Evolutionary conservation across 108 stramenopile genomes (phyloP), one percentile per base, ranked within the genome.

Genomic region (Pseudonitzschia multiseries): DNA sequence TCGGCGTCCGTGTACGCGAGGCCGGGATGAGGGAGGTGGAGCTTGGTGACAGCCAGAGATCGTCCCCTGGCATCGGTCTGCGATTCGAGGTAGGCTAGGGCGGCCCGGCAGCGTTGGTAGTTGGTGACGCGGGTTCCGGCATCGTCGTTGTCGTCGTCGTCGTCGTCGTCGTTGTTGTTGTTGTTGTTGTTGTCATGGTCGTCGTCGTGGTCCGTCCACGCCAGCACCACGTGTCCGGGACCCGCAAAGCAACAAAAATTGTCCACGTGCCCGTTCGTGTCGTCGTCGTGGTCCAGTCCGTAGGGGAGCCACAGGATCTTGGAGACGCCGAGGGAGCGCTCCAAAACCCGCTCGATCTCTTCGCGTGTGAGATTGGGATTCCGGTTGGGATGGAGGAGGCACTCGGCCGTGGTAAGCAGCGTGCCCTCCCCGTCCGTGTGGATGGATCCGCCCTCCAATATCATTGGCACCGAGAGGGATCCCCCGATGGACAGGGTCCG

Each of bases 341-440:
- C 36, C 22, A 93, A 51, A 20, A 70, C 27, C 1, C 33, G 22
- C 71, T 89, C 88, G 31, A 93, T 88, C 18, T 80, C 71, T 21
- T 52, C 66, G 57, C 86, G 81, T 6, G 81, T 52, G 21, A 91
- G 59, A 29, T 59, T 69, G 17, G 89, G 87, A 66, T 88, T 88
- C n/a, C 90, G 83, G 63, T 87, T 90, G 27, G 75, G 65, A 57
- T 90, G 73, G 14, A 91, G 61, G 54, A 93, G 66, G 65, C 90
- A 93, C 67, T 93, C 93, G 48, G 85, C 81, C 13, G 93, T 93
- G 0, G 80, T 81, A 24, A 93, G 46, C n/a, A 89, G 42, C 0
- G 89, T 91, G 10, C 93, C 90, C 68, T 91, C 87, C 5, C 93
- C 93, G 56, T 93, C 90, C 14, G 84, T 85, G 75, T 91, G 90